Evolutionary conservation across 192 early-diverging fungal species (phyloP), one percentile per base, ranked within the genome.

Genomic region (Linnemannia exigua): DNA sequence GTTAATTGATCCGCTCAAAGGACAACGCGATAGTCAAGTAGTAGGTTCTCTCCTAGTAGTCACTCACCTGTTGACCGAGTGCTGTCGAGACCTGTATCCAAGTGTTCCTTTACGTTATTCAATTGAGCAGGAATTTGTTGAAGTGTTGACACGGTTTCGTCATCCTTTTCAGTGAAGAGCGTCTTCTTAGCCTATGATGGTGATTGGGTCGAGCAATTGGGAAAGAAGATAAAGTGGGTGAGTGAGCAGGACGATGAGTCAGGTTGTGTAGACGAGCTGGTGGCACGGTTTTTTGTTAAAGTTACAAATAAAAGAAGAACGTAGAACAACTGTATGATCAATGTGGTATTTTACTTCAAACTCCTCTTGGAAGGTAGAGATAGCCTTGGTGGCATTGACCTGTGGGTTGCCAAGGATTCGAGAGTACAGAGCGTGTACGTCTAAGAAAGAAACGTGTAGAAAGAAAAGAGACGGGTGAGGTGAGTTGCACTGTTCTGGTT

Each of bases 391-490:
- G 38, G 76, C 70, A 66, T 86, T 86, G 19, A 17, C 47, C 31
- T 74, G 78, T 16, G 84, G 84, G 36, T 80, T 33, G 35, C 84
- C 84, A 19, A 80, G 70, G 19, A 86, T 47, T 36, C 70, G 74
- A 11, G 67, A 63, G 75, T 66, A 86, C 11, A 86, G 58, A 0
- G 76, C 37, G 6, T 77, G 48, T 1, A 79, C 51, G 41, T 76
- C 82, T 71, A 58, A 69, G 37, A 38, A 33, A 37, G 14, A 75
- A 20, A 33, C 5, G 31, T 0, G 48, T 36, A 51, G 50, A 54
- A 3, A 20, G 51, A 20, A 1, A 20, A 38, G 25, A 31, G n/a
- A n/a, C n/a, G n/a, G n/a, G n/a, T n/a, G n/a, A n/a, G n/a, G 5
- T 20, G 20, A 8, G 67, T 19, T 38, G 33, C n/a, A n/a, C n/a